Percentiles rank a stretch among this genome's conserved stretches.
phyloP scores from a whole-genome alignment of 139 green algal genomes.

The Tetradesmus lagerheimii region DNA sequence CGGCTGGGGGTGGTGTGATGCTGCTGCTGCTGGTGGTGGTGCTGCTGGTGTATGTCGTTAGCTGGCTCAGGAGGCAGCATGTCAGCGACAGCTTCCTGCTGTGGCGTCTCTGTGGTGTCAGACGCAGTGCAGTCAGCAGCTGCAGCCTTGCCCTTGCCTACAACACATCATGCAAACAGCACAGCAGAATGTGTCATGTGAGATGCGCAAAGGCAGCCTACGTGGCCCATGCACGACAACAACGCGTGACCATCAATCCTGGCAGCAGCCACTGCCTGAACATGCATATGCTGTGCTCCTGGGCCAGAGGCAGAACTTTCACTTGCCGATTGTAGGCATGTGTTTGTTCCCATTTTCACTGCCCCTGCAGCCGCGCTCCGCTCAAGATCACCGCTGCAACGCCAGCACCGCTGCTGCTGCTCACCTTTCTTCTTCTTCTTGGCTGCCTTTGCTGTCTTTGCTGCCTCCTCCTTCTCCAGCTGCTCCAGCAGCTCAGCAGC shows the following conservation, averaged over 20 bases:
- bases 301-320: no score
- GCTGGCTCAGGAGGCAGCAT: neutral
- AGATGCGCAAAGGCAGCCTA: neutral
- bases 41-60: neutral
- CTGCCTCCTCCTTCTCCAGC: slow-evolving; percentile 50
- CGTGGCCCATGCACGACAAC: no score
- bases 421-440: slow-evolving; percentile 54
- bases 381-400: neutral
- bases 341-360: no score
- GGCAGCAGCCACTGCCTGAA: neutral
- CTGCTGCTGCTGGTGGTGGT: slow-evolving; percentile 8
- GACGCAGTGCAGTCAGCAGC: slow-evolving; percentile 3
- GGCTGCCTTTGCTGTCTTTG: slow-evolving; percentile 33
- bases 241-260: no score
- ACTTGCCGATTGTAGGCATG: no score
- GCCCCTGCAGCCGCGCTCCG: neutral
- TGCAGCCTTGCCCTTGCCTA: slow-evolving; percentile 37
- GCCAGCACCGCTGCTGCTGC: neutral
- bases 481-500: slow-evolving; percentile 43
- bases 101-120: neutral
- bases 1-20: neutral
- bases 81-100: neutral
- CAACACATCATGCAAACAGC: slow-evolving; percentile 7
- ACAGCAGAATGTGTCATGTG: neutral
- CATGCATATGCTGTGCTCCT: no score